Percentiles rank a stretch among this genome's conserved stretches.
Evolutionary conservation across 2,329 filamentous ascomycete genomes (phyloP).

Genomic region (Stylonectria norvegica): DNA sequence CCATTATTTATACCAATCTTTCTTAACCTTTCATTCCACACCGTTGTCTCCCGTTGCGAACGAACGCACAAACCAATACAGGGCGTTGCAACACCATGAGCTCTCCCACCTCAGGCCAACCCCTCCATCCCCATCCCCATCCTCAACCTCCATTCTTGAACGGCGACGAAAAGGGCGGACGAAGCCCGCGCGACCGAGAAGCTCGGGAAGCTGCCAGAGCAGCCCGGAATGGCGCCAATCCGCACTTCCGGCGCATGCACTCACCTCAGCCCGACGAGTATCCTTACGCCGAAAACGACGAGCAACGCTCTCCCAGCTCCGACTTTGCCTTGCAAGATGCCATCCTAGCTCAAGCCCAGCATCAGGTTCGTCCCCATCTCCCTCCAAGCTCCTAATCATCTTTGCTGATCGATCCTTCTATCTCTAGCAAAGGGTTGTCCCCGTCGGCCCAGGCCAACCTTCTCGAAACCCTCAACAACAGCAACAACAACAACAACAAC

Average conservation of each 20-base stretch:
- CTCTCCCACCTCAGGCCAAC: neutral
- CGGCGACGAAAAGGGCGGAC: slow-evolving; percentile 5
- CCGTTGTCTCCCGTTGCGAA: too few species aligned
- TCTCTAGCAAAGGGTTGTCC: slow-evolving; percentile 24
- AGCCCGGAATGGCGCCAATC: slow-evolving; percentile 21
- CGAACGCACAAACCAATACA: too few species aligned
- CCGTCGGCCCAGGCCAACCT: slow-evolving; percentile 23
- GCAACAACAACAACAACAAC: slow-evolving; percentile 10
- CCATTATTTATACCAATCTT: too few species aligned
- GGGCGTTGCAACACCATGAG: too few species aligned
- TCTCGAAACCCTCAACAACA: slow-evolving; percentile 13
- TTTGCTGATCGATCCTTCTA: neutral
- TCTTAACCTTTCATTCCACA: too few species aligned
- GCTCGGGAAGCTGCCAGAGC: slow-evolving; percentile 23
- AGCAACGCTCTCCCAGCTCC: slow-evolving; percentile 25
- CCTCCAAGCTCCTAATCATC: neutral
- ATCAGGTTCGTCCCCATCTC: slow-evolving; percentile 17
- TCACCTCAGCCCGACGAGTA: slow-evolving; percentile 26
- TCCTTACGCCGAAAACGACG: slow-evolving; percentile 21
- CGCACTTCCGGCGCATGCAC: slow-evolving; percentile 24
- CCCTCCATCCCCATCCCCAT: neutral
- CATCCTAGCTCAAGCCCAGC: slow-evolving; percentile 28
- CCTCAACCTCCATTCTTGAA: neutral
- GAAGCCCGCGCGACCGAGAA: slow-evolving; percentile 25
- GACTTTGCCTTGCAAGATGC: slow-evolving; percentile 28